Base-by-base conservation (phyloP, 1,139 yeast species). In the Pichia sp. region DNA sequence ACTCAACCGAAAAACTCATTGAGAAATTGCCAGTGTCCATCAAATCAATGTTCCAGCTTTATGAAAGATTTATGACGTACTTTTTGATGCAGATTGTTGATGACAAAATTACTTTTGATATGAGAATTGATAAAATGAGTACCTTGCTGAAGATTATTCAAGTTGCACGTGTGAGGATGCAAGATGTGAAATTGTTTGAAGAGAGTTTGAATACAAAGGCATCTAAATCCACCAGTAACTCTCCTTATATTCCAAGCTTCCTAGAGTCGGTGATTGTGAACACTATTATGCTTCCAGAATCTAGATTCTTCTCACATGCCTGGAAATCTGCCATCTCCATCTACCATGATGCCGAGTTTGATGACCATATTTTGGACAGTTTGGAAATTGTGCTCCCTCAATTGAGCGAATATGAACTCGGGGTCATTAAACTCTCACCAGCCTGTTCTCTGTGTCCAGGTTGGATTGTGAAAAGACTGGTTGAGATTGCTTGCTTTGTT, bases 391-490 rank as follows among this genome's bases (percentile, higher is more conserved):
- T 39, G 15, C 26, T 44, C 11, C 39, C 48, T 11, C 35, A 34
- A 20, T 29, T 39, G 10, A 27, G 21, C 13, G 35, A 31, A 13
- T 18, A 32, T 18, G 38, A 33, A 16, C 14, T 39, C 14, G 34
- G 36, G 15, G 16, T 32, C 9, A 29, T 38, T 17, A 20, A 26
- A 16, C 11, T 21, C 7, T 31, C 27, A 26, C 12, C 45, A 19
- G 59, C 66, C 3, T 51, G 76, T 35, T 69, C 78, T n/a, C 94
- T 96, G 3, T 88, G 96, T 53, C 74, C 87, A 46, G 96, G 97
- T 9, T 80, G 88, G 87, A 58, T 76, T 34, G 55, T 72, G 13
- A 77, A 74, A 46, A 64, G 84, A 37, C 54, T 79, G 46, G 52
- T 77, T 38, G 86, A 79, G 52, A 72, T 77, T 41, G 75, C 78